phyloP scores from a whole-genome alignment of 305 asterid species.

The Fraxinus sp. region DNA sequence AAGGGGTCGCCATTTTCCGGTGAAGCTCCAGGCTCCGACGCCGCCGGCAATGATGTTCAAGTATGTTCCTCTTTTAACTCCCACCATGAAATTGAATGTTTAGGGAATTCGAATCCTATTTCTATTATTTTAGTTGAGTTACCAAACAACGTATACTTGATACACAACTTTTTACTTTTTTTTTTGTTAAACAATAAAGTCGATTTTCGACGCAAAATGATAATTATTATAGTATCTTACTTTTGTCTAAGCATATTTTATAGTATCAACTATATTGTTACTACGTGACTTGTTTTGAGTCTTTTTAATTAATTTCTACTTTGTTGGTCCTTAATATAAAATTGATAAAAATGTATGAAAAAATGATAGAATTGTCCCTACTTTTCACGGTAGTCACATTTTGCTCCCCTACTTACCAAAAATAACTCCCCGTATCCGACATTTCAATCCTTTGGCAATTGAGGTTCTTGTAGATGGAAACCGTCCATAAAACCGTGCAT shows the following conservation, averaged over 20 bases:
- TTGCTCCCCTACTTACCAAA: not conserved
- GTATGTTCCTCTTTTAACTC: conserved; percentile 36
- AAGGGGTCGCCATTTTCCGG: conserved; percentile 64
- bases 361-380: not conserved
- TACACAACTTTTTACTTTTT: not conserved
- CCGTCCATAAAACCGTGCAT: not conserved
- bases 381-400: not conserved
- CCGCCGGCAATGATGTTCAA: conserved; percentile 63
- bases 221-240: not conserved
- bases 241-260: conserved; percentile 14
- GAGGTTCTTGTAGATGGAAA: not conserved
- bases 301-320: not conserved
- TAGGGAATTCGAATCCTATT: not conserved
- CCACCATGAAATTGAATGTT: not conserved
- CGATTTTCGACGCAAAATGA: not conserved
- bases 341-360: not conserved
- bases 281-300: not conserved
- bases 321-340: not conserved
- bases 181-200: not conserved
- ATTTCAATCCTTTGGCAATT: not conserved
- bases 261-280: not conserved
- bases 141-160: not conserved
- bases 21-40: conserved; percentile 47
- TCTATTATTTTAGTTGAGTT: not conserved
- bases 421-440: not conserved